Conservation (phyloP, 129 eudicot species). For the Chrysanthemum lavandulifolium region DNA sequence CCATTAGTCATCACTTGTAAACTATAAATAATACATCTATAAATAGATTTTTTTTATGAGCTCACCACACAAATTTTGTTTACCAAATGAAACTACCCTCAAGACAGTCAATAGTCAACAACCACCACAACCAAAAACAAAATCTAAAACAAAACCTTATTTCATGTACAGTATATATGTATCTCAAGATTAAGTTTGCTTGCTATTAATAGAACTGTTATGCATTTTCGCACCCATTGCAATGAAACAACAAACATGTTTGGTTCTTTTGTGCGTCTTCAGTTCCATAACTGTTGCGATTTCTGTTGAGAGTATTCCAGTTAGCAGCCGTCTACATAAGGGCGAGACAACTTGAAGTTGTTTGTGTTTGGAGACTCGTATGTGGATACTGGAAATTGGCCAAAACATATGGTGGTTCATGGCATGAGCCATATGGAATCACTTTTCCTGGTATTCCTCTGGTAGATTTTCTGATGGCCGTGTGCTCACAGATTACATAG, state of each 20-base stretch:
- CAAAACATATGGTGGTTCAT: conserved; percentile 38
- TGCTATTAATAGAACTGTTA: neutral
- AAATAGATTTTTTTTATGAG: no score
- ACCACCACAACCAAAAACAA: conserved; percentile 33
- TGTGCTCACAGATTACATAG: conserved; percentile 72
- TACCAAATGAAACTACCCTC: conserved; percentile 27
- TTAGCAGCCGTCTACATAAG: neutral
- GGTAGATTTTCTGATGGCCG: conserved; percentile 86
- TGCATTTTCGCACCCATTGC: neutral
- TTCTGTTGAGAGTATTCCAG: neutral
- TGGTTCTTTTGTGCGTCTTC: conserved; percentile 28
- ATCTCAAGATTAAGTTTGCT: conserved; percentile 9
- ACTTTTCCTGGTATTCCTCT: conserved; percentile 64
- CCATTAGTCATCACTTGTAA: neutral
- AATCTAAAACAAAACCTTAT: conserved; percentile 2
- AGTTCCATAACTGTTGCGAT: conserved; percentile 11
- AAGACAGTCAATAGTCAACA: conserved; percentile 33
- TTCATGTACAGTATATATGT: neutral
- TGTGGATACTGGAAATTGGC: conserved; percentile 70
- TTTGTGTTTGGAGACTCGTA: conserved; percentile 84
- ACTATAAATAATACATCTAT: neutral
- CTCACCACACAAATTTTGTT: conserved; percentile 10
- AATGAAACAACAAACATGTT: conserved; percentile 30
- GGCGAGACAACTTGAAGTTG: conserved; percentile 30
- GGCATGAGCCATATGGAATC: conserved; percentile 67